Percentiles rank a stretch among this genome's conserved stretches.
Evolutionary conservation across 2,329 filamentous ascomycete species (phyloP).

Genomic region (Pseudogymnoascus sp.): DNA sequence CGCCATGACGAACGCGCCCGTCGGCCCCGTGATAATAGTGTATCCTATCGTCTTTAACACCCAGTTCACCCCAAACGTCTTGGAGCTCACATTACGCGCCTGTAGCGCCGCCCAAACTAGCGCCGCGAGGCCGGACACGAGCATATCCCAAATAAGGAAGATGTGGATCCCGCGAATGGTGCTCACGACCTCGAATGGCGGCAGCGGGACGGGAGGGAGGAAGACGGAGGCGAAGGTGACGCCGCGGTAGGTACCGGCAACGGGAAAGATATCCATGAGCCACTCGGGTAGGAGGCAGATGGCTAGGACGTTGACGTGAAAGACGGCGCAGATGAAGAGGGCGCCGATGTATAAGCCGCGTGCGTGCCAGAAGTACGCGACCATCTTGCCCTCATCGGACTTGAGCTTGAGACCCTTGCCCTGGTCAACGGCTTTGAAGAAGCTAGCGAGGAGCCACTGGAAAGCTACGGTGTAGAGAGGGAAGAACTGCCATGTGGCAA

Average conservation of each 20-base stretch:
- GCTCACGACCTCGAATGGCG: background rate
- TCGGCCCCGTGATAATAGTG: background rate
- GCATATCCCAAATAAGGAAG: constrained; percentile 1
- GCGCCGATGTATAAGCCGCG: background rate
- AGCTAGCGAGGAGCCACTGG: background rate
- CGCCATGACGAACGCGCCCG: background rate
- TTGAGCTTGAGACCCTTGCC: background rate
- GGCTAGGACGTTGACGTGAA: background rate
- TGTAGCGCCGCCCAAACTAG: background rate
- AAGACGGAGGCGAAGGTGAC: background rate
- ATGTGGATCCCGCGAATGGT: background rate
- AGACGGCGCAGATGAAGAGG: background rate
- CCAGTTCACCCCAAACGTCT: background rate
- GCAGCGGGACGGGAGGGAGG: background rate
- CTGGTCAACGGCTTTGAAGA: background rate
- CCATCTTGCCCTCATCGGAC: background rate
- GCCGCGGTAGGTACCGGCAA: background rate
- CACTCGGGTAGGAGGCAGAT: constrained; percentile 1
- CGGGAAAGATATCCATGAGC: background rate
- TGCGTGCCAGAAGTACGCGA: background rate
- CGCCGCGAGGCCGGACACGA: background rate
- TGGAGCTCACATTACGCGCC: background rate
- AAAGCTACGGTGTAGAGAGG: background rate
- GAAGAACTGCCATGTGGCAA: background rate
- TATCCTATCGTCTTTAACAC: background rate